Evolutionary conservation across 192 early-diverging fungal genomes (phyloP), one percentile per base, ranked within the genome.

Genomic region (Backusella australiensis): DNA sequence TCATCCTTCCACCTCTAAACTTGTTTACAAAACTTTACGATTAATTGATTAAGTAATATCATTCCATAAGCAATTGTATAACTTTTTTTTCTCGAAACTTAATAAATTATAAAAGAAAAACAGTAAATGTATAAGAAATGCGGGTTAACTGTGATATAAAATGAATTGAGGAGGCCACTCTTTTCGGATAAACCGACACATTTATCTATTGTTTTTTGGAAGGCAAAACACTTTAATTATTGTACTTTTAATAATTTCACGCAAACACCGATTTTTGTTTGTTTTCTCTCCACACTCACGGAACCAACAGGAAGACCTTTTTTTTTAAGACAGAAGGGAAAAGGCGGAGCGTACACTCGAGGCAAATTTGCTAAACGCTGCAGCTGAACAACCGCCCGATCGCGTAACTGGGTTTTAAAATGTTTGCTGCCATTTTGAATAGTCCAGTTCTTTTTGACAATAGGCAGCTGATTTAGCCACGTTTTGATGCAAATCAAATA

Each of bases 381-480:
- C 8, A 12, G 56, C 12, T 6, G 46, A 49, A n/a, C 46, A n/a
- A 6, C 15, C 15, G 15, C 14, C 42, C 12, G 2, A 44, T n/a
- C 46, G 46, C 6, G 46, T 49, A 49, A n/a, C 19, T 49, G 46
- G 17, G 17, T 49, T n/a, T 63, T 63, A 29, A 63, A 63, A 29
- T 11, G 9, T 0, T 12, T 4, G 9, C 21, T 63, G 12, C 56
- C 23, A 29, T 63, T 63, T 63, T 12, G 12, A 63, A 63, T 63
- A 14, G n/a, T 12, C 8, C 26, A 23, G 23, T 29, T 63, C 23
- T 4, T 29, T 29, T 63, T 26, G 56, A 63, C 56, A 63, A 63
- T 26, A 63, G 56, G 26, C 56, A 63, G 56, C 56, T 63, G 56
- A 63, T 63, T 63, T 63, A 23, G 56, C 56, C 56, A 63, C 56